A percentile compares a stretch with the other conserved stretches of the same genome.
Conservation (phyloP, 768 basidiomycete species). For the Suillus subluteus region DNA sequence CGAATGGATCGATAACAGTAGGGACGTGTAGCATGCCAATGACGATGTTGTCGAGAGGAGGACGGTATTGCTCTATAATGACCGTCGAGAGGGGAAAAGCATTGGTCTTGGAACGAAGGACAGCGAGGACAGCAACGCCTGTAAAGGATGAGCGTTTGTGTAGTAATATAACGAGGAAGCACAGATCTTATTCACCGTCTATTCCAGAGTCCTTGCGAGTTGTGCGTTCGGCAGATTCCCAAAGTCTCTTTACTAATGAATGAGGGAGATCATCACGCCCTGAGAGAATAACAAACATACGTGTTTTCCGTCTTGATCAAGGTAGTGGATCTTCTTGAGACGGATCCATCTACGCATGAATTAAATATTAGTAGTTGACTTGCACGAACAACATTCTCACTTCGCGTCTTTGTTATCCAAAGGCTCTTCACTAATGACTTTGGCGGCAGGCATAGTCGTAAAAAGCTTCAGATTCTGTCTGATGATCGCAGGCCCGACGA, state of each 20-base stretch:
- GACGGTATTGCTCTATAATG: constrained; percentile 91
- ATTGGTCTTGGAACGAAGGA: constrained; percentile 74
- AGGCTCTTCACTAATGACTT: constrained; percentile 55
- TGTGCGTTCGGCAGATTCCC: constrained; percentile 89
- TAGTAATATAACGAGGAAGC: neutral
- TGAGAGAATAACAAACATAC: constrained; percentile 40
- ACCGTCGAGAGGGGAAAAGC: constrained; percentile 79
- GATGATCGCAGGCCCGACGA: neutral
- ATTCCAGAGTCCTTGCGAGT: constrained; percentile 77
- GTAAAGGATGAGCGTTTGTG: constrained; percentile 1
- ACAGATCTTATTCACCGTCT: constrained; percentile 59
- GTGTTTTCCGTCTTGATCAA: constrained; percentile 76
- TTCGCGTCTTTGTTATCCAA: constrained; percentile 60
- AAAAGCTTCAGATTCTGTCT: neutral
- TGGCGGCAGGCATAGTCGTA: constrained; percentile 43
- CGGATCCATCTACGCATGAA: constrained; percentile 71
- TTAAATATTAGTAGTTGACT: neutral
- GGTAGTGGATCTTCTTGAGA: constrained; percentile 79
- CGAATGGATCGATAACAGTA: neutral
- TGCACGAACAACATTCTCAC: constrained; percentile 37
- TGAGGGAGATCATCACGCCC: constrained; percentile 1
- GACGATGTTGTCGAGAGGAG: constrained; percentile 77
- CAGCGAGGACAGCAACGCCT: constrained; percentile 87
- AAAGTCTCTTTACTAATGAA: constrained; percentile 57
- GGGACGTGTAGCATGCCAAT: constrained; percentile 54